Conservation (phyloP, 371 early-diverging fungal genomes). For the Entomophthora muscae region DNA sequence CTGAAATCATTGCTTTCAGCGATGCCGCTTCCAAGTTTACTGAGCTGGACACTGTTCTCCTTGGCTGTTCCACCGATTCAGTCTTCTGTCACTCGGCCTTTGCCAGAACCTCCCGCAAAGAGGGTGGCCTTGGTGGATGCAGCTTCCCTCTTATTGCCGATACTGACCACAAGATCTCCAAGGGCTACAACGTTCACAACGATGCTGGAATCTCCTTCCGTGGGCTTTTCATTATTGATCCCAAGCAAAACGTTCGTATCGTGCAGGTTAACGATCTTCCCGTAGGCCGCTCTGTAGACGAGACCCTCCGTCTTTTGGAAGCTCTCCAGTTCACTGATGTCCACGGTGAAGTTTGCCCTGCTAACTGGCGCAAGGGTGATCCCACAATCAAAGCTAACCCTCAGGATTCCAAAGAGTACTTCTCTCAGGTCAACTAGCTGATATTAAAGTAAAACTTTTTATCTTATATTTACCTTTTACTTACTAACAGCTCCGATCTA, state of each 20-base stretch:
- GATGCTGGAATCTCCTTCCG: constrained; percentile 42
- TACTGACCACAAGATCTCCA: constrained; percentile 44
- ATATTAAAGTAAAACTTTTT: no score
- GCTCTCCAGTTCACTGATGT: constrained; percentile 88
- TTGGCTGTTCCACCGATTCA: constrained; percentile 31
- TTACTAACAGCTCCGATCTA: no score
- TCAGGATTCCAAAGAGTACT: constrained; percentile 10
- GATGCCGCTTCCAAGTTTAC: constrained; percentile 63
- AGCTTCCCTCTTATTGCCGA: constrained; percentile 25
- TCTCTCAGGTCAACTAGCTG: no score
- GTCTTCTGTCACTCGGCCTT: constrained; percentile 46
- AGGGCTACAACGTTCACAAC: constrained; percentile 47
- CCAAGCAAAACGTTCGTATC: constrained; percentile 60
- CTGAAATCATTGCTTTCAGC: constrained; percentile 79
- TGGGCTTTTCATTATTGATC: constrained; percentile 88
- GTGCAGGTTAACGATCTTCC: constrained; percentile 61
- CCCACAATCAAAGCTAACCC: constrained; percentile 10
- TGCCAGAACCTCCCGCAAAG: constrained; percentile 44
- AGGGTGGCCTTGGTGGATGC: constrained; percentile 65
- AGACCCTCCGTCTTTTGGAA: constrained; percentile 85
- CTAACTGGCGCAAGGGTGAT: constrained; percentile 65
- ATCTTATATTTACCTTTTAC: no score
- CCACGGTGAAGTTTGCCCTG: constrained; percentile 51
- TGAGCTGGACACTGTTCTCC: constrained; percentile 18
- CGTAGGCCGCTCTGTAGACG: constrained; percentile 91